Percentiles rank a stretch among this genome's conserved stretches.
Evolutionary conservation across 176 grass and related monocot genomes (phyloP).

Genomic region (Sorghum bicolor): DNA sequence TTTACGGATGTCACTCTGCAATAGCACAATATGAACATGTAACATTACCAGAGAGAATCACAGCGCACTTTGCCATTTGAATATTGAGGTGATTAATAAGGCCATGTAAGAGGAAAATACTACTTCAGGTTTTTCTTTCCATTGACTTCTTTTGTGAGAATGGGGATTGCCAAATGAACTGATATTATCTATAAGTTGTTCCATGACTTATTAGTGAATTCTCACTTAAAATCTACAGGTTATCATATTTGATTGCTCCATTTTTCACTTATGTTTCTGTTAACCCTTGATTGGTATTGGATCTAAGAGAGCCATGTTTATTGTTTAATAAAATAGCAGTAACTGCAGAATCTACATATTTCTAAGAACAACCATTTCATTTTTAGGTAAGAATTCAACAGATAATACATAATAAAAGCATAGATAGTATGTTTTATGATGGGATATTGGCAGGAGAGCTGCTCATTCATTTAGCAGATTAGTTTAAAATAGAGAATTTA

Average conservation of each 20-base stretch:
- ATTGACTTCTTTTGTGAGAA: background rate
- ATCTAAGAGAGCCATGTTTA: background rate
- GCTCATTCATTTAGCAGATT: background rate
- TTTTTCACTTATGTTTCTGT: background rate
- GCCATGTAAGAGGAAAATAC: background rate
- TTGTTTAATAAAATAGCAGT: background rate
- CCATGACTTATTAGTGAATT: background rate
- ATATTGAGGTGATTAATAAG: background rate
- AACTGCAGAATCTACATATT: background rate
- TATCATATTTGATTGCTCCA: slow-evolving; percentile 13
- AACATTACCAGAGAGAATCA: slow-evolving; percentile 4
- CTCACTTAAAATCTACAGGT: background rate
- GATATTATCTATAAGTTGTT: background rate
- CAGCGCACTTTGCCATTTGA: background rate
- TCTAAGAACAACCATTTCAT: background rate
- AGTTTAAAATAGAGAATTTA: background rate
- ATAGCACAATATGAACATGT: slow-evolving; percentile 8
- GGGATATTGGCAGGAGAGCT: background rate
- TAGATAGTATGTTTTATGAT: background rate
- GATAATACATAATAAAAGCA: background rate
- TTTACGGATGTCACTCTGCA: slow-evolving; percentile 96
- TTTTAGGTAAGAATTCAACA: background rate
- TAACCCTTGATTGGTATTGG: background rate
- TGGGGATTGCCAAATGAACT: background rate
- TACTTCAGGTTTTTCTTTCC: background rate